Evolutionary conservation across 176 grass and related monocot genomes (phyloP).

Genomic region (Eragrostis nindensis): DNA sequence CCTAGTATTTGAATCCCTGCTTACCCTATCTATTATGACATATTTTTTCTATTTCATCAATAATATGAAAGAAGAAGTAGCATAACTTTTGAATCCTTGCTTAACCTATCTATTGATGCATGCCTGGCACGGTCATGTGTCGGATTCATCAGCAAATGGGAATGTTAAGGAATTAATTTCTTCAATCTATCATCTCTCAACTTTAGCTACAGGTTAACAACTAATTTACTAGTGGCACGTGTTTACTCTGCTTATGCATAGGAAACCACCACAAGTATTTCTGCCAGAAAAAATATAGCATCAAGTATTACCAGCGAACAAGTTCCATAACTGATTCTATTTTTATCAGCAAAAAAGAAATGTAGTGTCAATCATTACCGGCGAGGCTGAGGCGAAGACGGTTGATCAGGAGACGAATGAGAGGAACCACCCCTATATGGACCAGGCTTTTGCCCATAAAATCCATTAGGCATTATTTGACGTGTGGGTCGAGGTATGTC

Average conservation of each 20-base stretch:
- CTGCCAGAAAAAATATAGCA: neutral
- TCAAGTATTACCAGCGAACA: no score
- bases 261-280: constrained; percentile 8
- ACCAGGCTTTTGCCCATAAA: constrained; percentile 59
- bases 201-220: constrained; percentile 2
- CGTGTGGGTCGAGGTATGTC: constrained; percentile 32
- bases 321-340: neutral
- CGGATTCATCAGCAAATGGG: neutral
- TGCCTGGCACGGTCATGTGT: neutral
- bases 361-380: constrained; percentile 47
- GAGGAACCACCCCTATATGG: constrained; percentile 62
- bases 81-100: neutral
- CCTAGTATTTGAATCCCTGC: neutral
- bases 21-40: constrained; percentile 3
- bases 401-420: constrained; percentile 74
- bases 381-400: constrained; percentile 65
- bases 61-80: constrained; percentile 19
- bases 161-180: no score
- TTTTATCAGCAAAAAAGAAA: neutral
- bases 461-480: constrained; percentile 48
- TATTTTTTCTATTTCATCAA: neutral
- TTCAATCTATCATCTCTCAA: neutral
- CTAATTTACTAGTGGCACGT: constrained; percentile 12
- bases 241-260: constrained; percentile 21
- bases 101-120: constrained; percentile 2